Base-by-base conservation (phyloP, 768 basidiomycete genomes). In the Scleroderma bovista region DNA sequence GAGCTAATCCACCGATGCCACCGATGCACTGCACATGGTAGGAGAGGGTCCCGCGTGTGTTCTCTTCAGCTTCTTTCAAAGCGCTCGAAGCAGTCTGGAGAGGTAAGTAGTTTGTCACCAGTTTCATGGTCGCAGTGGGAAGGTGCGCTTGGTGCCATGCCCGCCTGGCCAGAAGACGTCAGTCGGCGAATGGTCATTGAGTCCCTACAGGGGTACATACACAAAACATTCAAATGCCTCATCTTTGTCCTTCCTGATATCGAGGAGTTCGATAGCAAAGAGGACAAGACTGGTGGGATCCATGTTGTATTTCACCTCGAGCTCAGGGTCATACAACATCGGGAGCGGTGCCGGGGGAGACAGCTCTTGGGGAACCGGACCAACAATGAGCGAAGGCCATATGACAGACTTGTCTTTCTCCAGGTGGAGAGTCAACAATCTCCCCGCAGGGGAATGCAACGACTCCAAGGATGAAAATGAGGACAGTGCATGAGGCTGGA, bases 181-280 rank as follows among this genome's bases (percentile, higher is more conserved):
- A 40, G 50, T 26, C 12, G 38, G 33, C 13, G 6, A 29, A 43
- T 22, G 39, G 23, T 17, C 9, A 41, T 36, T 44, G 52, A 53
- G 46, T 49, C 31, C 44, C 40, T n/a, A 23, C 38, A 40, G 32
- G 11, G 19, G 11, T 33, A 75, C 87, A 62, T 60, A 85, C 88
- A 88, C 64, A 57, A 89, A 87, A 57, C 77, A 88, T 68, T 90
- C 88, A 55, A 91, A 91, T 3, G 88, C 88, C 51, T 82, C 84
- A 39, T 86, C 83, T 51, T 76, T 80, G 44, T 88, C 79, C 60
- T 82, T 83, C 42, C 85, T 75, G 44, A 91, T 87, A 61, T 90
- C 88, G 43, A 78, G 77, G 36, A 84, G 60, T 56, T 91, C 88
- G 38, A 88, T 69, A 9, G 77, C 88, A 52, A 82, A 76, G 47